Evolutionary conservation across 2,329 filamentous ascomycete species (phyloP), one percentile per base, ranked within the genome.

Genomic region (Chaetomium sp.): DNA sequence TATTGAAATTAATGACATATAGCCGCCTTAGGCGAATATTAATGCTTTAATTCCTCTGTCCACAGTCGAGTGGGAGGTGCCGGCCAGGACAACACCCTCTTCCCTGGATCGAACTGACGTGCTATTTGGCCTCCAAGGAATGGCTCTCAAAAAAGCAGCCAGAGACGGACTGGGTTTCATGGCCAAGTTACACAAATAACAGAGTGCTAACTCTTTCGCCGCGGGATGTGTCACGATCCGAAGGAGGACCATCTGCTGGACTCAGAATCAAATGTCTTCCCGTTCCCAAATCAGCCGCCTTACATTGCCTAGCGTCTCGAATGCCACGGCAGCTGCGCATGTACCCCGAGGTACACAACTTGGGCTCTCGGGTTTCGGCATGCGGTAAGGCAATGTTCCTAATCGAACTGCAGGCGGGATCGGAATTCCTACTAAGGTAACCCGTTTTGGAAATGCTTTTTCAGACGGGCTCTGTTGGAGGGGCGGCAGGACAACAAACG

Each of bases 201-300:
- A 47, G 47, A 16, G 21, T n/a, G n/a, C n/a, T 7, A 13, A 9
- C n/a, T 38, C n/a, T 50, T 29, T 29, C 6, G 5, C 45, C 57
- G 57, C 47, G 57, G 57, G 57, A 59, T 59, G 57, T 59, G 45
- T 33, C 47, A 50, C 27, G 19, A 19, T 47, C 16, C 38, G 16
- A 13, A 42, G 25, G 9, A 57, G 31, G 45, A 16, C 27, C 7
- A 47, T 13, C n/a, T 21, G 13, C 9, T 38, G 27, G 27, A 13
- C 27, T 59, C 27, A 31, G 27, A 13, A 38, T 59, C n/a, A 27
- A 21, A n/a, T 51, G 23, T 4, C 31, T 8, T 13, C 16, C 29
- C 16, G 38, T 42, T 42, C 4, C 16, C 38, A 6, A 42, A 6
- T 16, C n/a, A 27, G 29, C 45, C n/a, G n/a, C 23, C 45, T 29